A percentile compares a stretch with the other conserved stretches of the same genome.
Conservation (phyloP, 148 eudicot species). For the Amaranthus hypochondriacus region DNA sequence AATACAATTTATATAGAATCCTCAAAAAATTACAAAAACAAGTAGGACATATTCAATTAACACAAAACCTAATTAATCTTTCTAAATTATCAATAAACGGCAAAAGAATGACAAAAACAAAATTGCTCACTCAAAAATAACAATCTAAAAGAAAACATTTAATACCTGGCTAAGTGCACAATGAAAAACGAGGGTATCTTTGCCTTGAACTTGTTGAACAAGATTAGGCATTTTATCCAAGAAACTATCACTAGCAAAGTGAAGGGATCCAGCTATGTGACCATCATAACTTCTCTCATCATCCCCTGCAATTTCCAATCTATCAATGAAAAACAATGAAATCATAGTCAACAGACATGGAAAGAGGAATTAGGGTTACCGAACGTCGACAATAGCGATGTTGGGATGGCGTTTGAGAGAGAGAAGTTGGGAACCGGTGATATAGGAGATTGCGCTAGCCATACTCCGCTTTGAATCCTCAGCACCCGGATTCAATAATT, state of each 20-base stretch:
- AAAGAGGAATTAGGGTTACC: slow-evolving; percentile 31
- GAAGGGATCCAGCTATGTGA: slow-evolving; percentile 90
- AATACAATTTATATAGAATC: no score
- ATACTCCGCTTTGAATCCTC: no score
- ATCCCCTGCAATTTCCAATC: slow-evolving; percentile 45
- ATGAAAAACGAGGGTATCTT: slow-evolving; percentile 87
- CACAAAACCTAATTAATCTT: not conserved
- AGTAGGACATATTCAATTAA: not conserved
- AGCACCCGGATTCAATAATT: no score
- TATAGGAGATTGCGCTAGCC: slow-evolving; percentile 57
- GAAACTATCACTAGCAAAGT: slow-evolving; percentile 75
- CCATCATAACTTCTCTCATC: slow-evolving; percentile 82
- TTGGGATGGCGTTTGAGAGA: slow-evolving; percentile 64
- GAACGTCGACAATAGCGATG: slow-evolving; percentile 82
- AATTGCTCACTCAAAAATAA: not conserved
- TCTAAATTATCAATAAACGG: not conserved
- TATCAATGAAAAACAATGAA: not conserved
- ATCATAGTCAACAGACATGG: not conserved
- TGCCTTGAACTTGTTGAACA: slow-evolving; percentile 54
- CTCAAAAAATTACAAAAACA: no score
- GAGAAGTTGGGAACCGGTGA: slow-evolving; percentile 73
- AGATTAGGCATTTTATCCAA: slow-evolving; percentile 65
- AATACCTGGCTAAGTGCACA: slow-evolving; percentile 95
- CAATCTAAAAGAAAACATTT: not conserved
- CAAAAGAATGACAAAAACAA: not conserved